Base-by-base conservation (phyloP, 495 filamentous ascomycete genomes). In the Hypoxylon fragiforme region DNA sequence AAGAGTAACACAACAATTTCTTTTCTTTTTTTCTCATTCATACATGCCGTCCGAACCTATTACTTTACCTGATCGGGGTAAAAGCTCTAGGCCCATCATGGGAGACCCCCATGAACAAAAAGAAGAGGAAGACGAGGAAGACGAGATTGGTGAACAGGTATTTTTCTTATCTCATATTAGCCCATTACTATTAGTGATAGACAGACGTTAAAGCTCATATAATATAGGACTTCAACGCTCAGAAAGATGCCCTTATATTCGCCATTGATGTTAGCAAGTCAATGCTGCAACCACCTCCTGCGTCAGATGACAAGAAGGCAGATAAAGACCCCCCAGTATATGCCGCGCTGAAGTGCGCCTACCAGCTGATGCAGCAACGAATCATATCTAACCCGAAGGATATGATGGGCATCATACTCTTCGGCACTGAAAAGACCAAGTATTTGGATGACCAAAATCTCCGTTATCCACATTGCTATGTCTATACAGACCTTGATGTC, bases 361-460 rank as follows among this genome's bases (percentile, higher is more conserved):
- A 96, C 62, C 81, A 88, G 45, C 79, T 99, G 45, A 96, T 97
- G 87, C 92, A 97, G 72, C 92, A 96, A 71, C 86, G 95, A 50
- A 97, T 99, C 62, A 97, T 99, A 64, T 91, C 91, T 2, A 92
- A 92, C 56, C 95, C 95, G 0, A 90, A 85, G 64, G 94, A 97
- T 60, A 95, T 97, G 92, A 96, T 99, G 76, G 92, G 92, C 2
- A 86, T 99, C 7, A 68, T 99, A n/a, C 81, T 99, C 6, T 97
- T 94, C 55, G 91, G 91, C 9, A 97, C 92, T 0, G 78, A 95
- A 67, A 81, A 89, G 65, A 88, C 91, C 13, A 92, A 88, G 60
- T 92, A 95, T 62, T 81, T 82, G 14, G 88, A 87, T 46, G 83
- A 87, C 38, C 79, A 83, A 34, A 75, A 81, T 15, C 74, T 85